Base-by-base conservation (phyloP, 1,284 basidiomycete species). In the Trichosporon sp. region DNA sequence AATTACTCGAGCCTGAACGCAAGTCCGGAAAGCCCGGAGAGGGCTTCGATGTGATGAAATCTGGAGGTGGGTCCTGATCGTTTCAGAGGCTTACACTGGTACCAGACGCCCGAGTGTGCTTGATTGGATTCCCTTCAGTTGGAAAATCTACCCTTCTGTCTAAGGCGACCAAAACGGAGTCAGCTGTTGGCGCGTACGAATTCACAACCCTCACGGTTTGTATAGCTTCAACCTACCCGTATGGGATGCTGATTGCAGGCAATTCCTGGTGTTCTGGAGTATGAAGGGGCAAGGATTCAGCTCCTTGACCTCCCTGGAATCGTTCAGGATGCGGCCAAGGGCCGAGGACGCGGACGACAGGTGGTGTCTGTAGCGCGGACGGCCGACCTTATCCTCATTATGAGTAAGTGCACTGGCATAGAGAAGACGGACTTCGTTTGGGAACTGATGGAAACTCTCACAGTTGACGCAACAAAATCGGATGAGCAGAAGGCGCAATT, bases 251-350 rank as follows among this genome's bases (percentile, higher is more conserved):
- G 6, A 32, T 14, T 21, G 37, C 77, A 93, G 89, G 94, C 94
- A 5, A 97, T 98, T 76, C 94, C 95, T 54, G 95, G 95, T 72
- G 96, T 96, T 21, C 89, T 97, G 26, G 94, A 97, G 79, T 92
- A 97, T 79, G 90, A 96, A 81, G 95, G 95, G 35, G 94, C 94
- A 12, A 88, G 93, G 61, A 94, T 97, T 71, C 95, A 98, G 80
- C 87, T 99, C 64, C 88, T 98, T 35, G 96, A 99, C 89, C 85
- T 99, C 70, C 96, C 96, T 1, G 96, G 96, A 85, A 99, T 99
- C 79, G 94, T 98, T 26, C 96, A 98, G 84, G 96, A 96, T 61
- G 96, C 96, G 6, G 92, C 92, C 76, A 92, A 94, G 86, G 91
- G 90, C 75, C 89, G 94, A 76, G 96, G 96, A 43, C 89, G 96